Percentiles rank a stretch among this genome's conserved stretches.
phyloP scores from a whole-genome alignment of 768 basidiomycete genomes.

The Phlebiopsis gigantea region DNA sequence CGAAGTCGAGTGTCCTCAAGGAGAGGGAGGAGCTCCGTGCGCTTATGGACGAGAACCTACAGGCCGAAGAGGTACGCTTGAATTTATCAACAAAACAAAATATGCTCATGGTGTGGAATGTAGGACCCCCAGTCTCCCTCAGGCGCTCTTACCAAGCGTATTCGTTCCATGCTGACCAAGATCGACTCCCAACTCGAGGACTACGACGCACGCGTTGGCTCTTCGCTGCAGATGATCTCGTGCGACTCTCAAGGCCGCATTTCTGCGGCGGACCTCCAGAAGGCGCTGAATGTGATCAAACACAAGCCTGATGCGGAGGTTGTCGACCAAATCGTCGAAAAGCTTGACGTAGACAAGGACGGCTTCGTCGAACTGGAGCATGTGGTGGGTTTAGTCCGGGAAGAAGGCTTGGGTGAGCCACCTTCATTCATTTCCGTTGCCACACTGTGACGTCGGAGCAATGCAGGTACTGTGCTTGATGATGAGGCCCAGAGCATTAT shows the following conservation, averaged over 20 bases:
- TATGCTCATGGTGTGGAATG: constrained; percentile 4
- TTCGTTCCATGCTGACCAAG: constrained; percentile 93
- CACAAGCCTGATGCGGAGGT: constrained; percentile 90
- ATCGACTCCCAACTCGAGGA: constrained; percentile 89
- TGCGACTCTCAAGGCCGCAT: constrained; percentile 86
- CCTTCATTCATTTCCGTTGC: neutral
- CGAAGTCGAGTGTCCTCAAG: constrained; percentile 92
- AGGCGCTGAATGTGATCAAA: constrained; percentile 88
- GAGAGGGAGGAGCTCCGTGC: constrained; percentile 88
- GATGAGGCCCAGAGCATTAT: constrained; percentile 81
- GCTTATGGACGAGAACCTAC: constrained; percentile 92
- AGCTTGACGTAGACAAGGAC: constrained; percentile 94
- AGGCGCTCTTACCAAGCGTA: constrained; percentile 90
- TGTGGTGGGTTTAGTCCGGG: constrained; percentile 81
- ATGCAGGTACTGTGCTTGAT: constrained; percentile 72
- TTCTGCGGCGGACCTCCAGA: constrained; percentile 81
- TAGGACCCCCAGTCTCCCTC: constrained; percentile 77
- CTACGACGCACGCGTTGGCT: constrained; percentile 86
- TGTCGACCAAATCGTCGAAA: constrained; percentile 81
- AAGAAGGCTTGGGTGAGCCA: constrained; percentile 74
- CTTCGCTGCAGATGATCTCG: constrained; percentile 80
- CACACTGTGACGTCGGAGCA: neutral
- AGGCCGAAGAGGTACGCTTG: constrained; percentile 70
- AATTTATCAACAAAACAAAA: neutral
- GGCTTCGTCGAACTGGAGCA: constrained; percentile 95